Base-by-base conservation (phyloP, 257 asterid species). In the Marsdenia floribunda region DNA sequence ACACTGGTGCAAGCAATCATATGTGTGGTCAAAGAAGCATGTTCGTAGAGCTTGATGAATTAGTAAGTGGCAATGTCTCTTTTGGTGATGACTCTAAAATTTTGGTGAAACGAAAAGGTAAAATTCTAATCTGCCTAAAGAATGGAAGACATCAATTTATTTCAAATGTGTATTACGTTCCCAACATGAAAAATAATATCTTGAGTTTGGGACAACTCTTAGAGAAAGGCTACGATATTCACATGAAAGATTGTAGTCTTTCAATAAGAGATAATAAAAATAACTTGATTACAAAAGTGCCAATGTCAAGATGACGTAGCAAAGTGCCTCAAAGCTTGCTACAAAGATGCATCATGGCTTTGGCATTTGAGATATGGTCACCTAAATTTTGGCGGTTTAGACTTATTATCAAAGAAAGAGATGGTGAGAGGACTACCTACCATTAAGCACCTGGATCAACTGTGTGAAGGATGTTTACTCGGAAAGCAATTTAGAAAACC, bases 181-280 rank as follows among this genome's bases (percentile, higher is more conserved):
- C 77, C 4, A 67, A 59, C 13, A 46, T 71, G 44, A n/a, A 73
- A 37, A 38, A 11, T 4, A 73, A 54, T 19, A 64, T 54, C 14
- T 78, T 66, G 42, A 64, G 65, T 33, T n/a, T 57, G 40, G 78
- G 71, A 4, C 71, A 78, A 57, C 72, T 73, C 8, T 10, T 78
- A 6, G 75, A 78, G 37, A 68, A 67, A 13, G 12, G 42, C 6
- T 71, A 61, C 12, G 57, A 14, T 6, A 61, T 77, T 47, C 58
- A 22, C 37, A 15, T 49, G 44, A 52, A 14, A 22, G 24, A 70
- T 18, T 58, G 8, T 22, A 38, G 5, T n/a, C 3, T 63, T 9
- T 47, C 6, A 0, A 11, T 77, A 7, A 76, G 61, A n/a, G n/a
- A n/a, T n/a, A n/a, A n/a, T n/a, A n/a, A n/a, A n/a, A n/a, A n/a